A percentile compares a stretch with the other conserved stretches of the same genome.
phyloP scores from a whole-genome alignment of 192 early-diverging fungal species.

The Mortierella hygrophila region DNA sequence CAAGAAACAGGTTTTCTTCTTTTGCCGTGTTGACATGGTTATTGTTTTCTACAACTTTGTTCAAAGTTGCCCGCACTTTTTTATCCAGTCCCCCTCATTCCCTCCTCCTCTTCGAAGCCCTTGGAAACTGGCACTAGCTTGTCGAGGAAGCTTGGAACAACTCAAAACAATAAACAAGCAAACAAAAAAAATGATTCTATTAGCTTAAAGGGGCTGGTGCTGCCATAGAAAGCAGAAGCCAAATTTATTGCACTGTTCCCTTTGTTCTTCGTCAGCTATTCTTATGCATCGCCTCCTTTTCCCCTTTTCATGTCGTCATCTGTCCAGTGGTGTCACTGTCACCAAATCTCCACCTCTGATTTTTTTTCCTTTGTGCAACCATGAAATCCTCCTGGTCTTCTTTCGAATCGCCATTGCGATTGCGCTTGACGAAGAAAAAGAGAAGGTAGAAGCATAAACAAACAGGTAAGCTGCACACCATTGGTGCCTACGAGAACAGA shows the following conservation, averaged over 20 bases:
- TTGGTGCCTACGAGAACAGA: not conserved
- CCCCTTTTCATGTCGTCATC: not conserved
- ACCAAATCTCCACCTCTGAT: not conserved
- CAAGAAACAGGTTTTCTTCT: no score
- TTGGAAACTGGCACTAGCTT: no score
- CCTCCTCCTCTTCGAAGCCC: no score
- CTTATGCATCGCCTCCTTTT: not conserved
- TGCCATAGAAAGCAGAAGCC: not conserved
- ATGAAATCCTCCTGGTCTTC: not conserved
- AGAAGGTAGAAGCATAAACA: not conserved
- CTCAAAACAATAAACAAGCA: no score
- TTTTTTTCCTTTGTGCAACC: slow-evolving; percentile 7
- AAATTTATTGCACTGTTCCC: not conserved
- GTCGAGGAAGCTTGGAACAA: no score
- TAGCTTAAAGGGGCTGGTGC: no score
- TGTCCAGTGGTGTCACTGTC: not conserved
- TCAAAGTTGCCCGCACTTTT: no score
- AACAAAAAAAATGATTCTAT: no score
- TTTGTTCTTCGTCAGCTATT: not conserved
- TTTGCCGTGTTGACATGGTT: no score
- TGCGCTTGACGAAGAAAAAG: not conserved
- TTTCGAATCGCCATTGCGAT: not conserved
- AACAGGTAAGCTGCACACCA: not conserved
- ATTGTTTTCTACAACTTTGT: no score
- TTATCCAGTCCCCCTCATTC: no score